phyloP scores from a whole-genome alignment of 2,329 filamentous ascomycete genomes.

The Alternaria dauci region DNA sequence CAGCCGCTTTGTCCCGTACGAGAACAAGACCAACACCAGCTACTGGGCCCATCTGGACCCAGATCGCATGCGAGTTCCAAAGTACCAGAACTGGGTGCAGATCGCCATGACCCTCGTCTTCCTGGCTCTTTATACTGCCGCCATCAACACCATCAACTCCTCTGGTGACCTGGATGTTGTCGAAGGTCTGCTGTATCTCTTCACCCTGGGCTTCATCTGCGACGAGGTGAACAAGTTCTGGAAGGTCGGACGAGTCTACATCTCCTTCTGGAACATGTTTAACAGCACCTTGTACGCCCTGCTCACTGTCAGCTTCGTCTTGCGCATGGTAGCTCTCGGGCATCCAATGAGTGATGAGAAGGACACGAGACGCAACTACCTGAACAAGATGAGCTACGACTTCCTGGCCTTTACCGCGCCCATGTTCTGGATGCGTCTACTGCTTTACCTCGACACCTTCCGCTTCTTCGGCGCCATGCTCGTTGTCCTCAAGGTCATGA shows the following conservation, averaged over 20 bases:
- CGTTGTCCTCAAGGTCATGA: constrained; percentile 83
- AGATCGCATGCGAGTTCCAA: constrained; percentile 89
- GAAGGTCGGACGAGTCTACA: constrained; percentile 90
- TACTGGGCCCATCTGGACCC: constrained; percentile 89
- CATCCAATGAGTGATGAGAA: constrained; percentile 61
- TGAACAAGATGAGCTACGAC: constrained; percentile 88
- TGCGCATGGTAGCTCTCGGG: constrained; percentile 79
- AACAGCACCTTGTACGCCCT: constrained; percentile 84
- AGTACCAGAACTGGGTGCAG: constrained; percentile 91
- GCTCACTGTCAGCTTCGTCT: constrained; percentile 77
- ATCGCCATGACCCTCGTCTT: constrained; percentile 85
- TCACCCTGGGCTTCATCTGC: constrained; percentile 88
- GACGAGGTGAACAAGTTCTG: constrained; percentile 90
- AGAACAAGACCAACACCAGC: constrained; percentile 77
- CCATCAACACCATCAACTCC: constrained; percentile 93
- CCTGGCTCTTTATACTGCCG: constrained; percentile 83
- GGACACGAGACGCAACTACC: constrained; percentile 59
- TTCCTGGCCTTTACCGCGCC: constrained; percentile 92
- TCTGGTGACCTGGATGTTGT: constrained; percentile 83
- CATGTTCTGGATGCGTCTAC: constrained; percentile 93
- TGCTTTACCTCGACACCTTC: constrained; percentile 92
- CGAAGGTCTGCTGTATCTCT: constrained; percentile 85
- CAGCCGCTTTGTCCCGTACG: constrained; percentile 87
- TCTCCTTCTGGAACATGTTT: constrained; percentile 97
- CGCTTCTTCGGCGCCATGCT: constrained; percentile 98